These are phyloP conservation scores for Ceratocystis alfenasii DNA, from an alignment of 2,329 filamentous ascomycete species.

Conservation along the genomic window DNA sequence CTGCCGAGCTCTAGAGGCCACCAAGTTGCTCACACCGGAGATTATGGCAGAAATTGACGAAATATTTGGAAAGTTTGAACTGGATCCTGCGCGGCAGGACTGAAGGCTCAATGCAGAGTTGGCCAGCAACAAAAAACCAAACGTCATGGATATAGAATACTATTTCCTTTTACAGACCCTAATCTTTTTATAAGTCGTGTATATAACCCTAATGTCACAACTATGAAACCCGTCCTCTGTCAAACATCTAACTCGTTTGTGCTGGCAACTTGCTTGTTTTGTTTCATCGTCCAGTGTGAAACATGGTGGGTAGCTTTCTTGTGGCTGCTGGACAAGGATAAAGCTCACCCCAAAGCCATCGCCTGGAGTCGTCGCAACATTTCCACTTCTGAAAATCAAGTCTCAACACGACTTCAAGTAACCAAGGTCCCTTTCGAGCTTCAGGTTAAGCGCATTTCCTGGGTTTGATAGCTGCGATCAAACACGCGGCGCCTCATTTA, in stretches of 20 bases:
- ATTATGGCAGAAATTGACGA: constrained; percentile 41
- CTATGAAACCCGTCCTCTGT: not conserved
- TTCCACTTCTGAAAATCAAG: too few species aligned
- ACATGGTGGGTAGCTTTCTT: not conserved
- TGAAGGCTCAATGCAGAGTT: not conserved
- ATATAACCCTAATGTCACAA: not conserved
- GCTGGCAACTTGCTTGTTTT: not conserved
- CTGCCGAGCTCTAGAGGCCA: constrained; percentile 35
- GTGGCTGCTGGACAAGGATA: not conserved
- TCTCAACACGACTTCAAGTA: too few species aligned
- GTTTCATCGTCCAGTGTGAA: not conserved
- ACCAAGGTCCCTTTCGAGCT: not conserved
- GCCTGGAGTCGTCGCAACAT: too few species aligned
- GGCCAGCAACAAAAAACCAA: not conserved
- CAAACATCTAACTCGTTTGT: not conserved
- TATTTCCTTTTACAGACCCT: not conserved
- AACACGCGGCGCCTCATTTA: not conserved
- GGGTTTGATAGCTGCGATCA: not conserved
- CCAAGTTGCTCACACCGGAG: constrained; percentile 39
- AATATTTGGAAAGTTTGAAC: constrained; percentile 28
- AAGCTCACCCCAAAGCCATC: not conserved
- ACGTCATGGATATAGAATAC: too few species aligned
- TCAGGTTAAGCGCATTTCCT: not conserved
- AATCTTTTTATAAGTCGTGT: not conserved
- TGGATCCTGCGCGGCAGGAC: constrained; percentile 22